Percentiles rank a stretch among this genome's conserved stretches.
Evolutionary conservation across 2,329 filamentous ascomycete species (phyloP).

Genomic region (Podosphaera aphanis): DNA sequence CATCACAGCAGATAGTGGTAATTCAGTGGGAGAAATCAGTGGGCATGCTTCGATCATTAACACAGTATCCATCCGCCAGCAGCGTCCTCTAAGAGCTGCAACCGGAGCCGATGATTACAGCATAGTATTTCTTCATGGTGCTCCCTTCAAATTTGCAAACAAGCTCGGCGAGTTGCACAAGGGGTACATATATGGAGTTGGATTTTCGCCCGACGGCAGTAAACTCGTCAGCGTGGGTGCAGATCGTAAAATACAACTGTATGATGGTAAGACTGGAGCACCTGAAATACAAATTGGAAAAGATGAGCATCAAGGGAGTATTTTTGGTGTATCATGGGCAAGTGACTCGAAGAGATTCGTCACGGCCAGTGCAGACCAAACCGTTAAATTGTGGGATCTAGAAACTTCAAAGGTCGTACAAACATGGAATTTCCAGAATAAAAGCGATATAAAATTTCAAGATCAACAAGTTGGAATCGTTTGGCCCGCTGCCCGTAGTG

Average conservation of each 20-base stretch:
- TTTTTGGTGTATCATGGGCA: constrained; percentile 80
- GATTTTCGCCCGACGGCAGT: constrained; percentile 73
- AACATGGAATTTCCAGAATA: constrained; percentile 64
- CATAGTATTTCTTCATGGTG: constrained; percentile 79
- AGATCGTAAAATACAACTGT: constrained; percentile 82
- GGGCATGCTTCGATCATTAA: constrained; percentile 86
- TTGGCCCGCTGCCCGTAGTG: constrained; percentile 59
- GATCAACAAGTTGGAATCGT: constrained; percentile 91
- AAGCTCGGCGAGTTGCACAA: constrained; percentile 59
- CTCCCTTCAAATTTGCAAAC: constrained; percentile 88
- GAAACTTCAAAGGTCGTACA: constrained; percentile 56
- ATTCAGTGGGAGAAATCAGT: constrained; percentile 81
- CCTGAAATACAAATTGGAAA: constrained; percentile 54
- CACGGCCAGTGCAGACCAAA: constrained; percentile 84
- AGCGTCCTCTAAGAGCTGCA: constrained; percentile 72
- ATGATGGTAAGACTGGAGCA: constrained; percentile 89
- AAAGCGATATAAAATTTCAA: constrained; percentile 44
- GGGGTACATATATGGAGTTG: constrained; percentile 70
- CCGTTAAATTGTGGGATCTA: constrained; percentile 81
- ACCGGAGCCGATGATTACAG: constrained; percentile 79
- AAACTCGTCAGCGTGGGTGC: constrained; percentile 69
- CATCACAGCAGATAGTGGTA: constrained; percentile 86
- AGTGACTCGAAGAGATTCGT: constrained; percentile 67
- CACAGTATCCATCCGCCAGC: constrained; percentile 67
- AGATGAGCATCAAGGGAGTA: constrained; percentile 72